Percentiles rank a stretch among this genome's conserved stretches.
Conservation (phyloP, 768 basidiomycete genomes). For the Tremella yokohamensis region DNA sequence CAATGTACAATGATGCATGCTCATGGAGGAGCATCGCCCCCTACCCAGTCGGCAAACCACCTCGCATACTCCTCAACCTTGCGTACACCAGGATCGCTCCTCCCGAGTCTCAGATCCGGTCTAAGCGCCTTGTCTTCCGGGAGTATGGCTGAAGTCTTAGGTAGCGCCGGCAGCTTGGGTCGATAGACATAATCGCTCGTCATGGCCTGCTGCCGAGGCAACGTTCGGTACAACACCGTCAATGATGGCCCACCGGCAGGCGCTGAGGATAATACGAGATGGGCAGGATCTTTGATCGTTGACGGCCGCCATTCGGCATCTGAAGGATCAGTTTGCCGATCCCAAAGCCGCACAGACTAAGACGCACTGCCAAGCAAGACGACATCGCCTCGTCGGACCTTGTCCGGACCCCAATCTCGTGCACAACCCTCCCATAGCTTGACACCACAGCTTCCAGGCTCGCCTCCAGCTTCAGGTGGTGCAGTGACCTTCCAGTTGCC, state of each 20-base stretch:
- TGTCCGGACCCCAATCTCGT: conserved; percentile 27
- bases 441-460: conserved; percentile 24
- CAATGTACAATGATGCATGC: too few relatives aligned
- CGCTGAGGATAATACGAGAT: conserved; percentile 22
- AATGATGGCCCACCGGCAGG: conserved; percentile 16
- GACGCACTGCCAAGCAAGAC: conserved; percentile 41
- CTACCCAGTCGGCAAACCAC: conserved; percentile 44
- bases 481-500: conserved; percentile 34
- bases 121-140: conserved; percentile 30
- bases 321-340: conserved; percentile 7
- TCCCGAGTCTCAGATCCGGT: conserved; percentile 37
- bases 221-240: conserved; percentile 37
- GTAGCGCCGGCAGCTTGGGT: not conserved
- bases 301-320: conserved; percentile 31
- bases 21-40: conserved; percentile 27
- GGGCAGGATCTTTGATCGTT: conserved; percentile 25
- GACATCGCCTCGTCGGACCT: conserved; percentile 37
- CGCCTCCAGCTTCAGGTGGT: not conserved
- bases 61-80: conserved; percentile 33
- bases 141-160: conserved; percentile 7
- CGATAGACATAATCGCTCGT: conserved; percentile 15
- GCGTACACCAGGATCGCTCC: conserved; percentile 39
- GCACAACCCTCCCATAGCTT: conserved; percentile 40
- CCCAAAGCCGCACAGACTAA: not conserved
- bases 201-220: conserved; percentile 24